Evolutionary conservation across 2,329 filamentous ascomycete genomes (phyloP).

Genomic region (Aspergillus oerlinghausenensis): DNA sequence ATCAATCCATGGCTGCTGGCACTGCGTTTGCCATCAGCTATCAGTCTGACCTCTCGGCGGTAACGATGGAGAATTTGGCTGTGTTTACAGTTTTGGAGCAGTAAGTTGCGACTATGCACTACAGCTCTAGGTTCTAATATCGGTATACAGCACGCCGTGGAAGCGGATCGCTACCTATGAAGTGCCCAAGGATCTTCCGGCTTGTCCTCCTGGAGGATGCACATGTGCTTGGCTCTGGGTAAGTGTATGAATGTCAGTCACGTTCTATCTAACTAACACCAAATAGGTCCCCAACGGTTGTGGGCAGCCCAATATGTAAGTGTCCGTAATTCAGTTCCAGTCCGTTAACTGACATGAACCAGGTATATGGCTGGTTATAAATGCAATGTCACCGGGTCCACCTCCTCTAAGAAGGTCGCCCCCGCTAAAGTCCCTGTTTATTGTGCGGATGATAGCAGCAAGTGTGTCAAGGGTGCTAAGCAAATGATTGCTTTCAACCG

Average conservation of each 20-base stretch:
- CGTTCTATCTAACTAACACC: background rate
- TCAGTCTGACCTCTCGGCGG: conserved; percentile 42
- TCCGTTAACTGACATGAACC: background rate
- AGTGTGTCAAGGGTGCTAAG: conserved; percentile 47
- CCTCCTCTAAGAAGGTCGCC: conserved; percentile 40
- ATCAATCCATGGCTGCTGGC: conserved; percentile 41
- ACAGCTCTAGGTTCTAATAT: background rate
- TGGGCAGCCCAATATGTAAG: conserved; percentile 36
- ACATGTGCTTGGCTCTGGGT: conserved; percentile 42
- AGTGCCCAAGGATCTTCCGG: conserved; percentile 32
- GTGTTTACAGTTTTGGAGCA: conserved; percentile 47
- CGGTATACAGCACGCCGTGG: conserved; percentile 32
- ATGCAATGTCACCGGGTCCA: conserved; percentile 46
- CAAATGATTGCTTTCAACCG: conserved; percentile 50
- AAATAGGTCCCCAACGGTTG: conserved; percentile 31
- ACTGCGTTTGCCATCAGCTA: conserved; percentile 52
- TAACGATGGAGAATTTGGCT: conserved; percentile 50
- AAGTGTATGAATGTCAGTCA: background rate
- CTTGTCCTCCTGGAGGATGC: conserved; percentile 36
- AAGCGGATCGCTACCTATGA: conserved; percentile 35
- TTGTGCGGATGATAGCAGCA: conserved; percentile 39
- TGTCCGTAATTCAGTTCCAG: background rate
- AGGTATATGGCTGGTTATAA: conserved; percentile 48
- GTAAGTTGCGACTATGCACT: conserved; percentile 21
- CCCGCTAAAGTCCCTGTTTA: conserved; percentile 39